Percentiles rank a stretch among this genome's conserved stretches.
Conservation (phyloP, 495 filamentous ascomycete species). For the Aspergillus cavernicola region DNA sequence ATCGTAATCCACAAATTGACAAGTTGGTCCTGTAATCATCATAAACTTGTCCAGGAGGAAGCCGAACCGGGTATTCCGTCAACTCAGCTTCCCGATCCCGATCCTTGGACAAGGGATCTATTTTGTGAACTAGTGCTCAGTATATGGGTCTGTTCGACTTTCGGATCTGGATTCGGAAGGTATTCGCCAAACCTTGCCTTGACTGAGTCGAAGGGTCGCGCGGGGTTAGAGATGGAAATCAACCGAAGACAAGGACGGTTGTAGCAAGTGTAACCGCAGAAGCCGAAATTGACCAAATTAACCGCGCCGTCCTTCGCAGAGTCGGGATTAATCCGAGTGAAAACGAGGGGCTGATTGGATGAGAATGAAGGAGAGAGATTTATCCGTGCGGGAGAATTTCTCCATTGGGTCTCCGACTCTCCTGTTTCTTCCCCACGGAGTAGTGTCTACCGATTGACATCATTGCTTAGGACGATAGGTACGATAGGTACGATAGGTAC, state of each 20-base stretch:
- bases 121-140: no score
- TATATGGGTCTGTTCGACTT: no score
- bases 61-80: no score
- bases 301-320: constrained; percentile 28
- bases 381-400: constrained; percentile 13
- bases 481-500: no score
- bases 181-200: no score
- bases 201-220: background rate
- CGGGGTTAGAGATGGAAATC: constrained; percentile 3
- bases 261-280: background rate
- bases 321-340: constrained; percentile 2
- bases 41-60: no score
- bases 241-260: constrained; percentile 1
- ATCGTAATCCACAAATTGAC: no score
- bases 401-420: constrained; percentile 1
- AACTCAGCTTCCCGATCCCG: no score
- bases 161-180: no score
- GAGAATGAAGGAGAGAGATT: background rate
- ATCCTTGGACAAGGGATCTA: no score
- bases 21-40: no score
- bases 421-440: constrained; percentile 5
- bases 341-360: constrained; percentile 7
- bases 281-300: constrained; percentile 1
- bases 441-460: constrained; percentile 11
- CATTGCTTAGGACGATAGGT: background rate